Percentiles rank a stretch among this genome's conserved stretches.
Conservation (phyloP, 352 stramenopile genomes). For the Phytophthora vignae region DNA sequence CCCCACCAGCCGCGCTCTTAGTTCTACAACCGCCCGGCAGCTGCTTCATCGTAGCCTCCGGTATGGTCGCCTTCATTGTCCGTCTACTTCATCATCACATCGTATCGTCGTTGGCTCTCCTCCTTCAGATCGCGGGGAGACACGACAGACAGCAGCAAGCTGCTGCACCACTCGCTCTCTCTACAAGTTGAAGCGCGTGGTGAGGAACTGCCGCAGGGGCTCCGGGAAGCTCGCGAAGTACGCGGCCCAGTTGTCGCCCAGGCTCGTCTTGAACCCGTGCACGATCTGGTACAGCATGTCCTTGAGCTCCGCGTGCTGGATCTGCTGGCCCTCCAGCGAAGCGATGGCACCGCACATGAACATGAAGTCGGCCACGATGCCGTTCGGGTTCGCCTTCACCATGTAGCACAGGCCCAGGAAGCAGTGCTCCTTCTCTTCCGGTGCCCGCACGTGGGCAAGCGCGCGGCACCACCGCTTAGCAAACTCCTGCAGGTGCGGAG, state of each 20-base stretch:
- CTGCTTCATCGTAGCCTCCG: slow-evolving; percentile 32
- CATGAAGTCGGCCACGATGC: slow-evolving; percentile 90
- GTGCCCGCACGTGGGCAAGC: slow-evolving; percentile 84
- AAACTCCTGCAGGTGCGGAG: slow-evolving; percentile 86
- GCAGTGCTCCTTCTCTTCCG: slow-evolving; percentile 91
- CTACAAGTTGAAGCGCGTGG: slow-evolving; percentile 86
- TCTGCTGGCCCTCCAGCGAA: slow-evolving; percentile 83
- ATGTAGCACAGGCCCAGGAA: slow-evolving; percentile 93
- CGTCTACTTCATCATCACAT: slow-evolving; percentile 18
- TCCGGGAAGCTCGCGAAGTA: slow-evolving; percentile 90
- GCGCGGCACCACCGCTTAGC: slow-evolving; percentile 90
- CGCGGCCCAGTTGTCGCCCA: slow-evolving; percentile 87
- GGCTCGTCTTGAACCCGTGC: slow-evolving; percentile 88
- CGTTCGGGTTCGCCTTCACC: slow-evolving; percentile 91
- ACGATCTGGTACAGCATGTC: slow-evolving; percentile 91
- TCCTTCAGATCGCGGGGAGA: slow-evolving; percentile 25
- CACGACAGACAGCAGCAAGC: slow-evolving; percentile 15
- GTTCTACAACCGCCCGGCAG: slow-evolving; percentile 21
- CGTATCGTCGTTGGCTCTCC: slow-evolving; percentile 8
- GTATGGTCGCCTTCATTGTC: slow-evolving; percentile 24
- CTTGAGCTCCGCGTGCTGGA: slow-evolving; percentile 80
- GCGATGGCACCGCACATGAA: slow-evolving; percentile 91
- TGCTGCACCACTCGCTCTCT: slow-evolving; percentile 18
- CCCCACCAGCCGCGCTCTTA: slow-evolving; percentile 34
- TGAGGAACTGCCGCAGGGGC: slow-evolving; percentile 82